Conservation (phyloP, 495 filamentous ascomycete species). For the Paragyromitra xinjiangensis region DNA sequence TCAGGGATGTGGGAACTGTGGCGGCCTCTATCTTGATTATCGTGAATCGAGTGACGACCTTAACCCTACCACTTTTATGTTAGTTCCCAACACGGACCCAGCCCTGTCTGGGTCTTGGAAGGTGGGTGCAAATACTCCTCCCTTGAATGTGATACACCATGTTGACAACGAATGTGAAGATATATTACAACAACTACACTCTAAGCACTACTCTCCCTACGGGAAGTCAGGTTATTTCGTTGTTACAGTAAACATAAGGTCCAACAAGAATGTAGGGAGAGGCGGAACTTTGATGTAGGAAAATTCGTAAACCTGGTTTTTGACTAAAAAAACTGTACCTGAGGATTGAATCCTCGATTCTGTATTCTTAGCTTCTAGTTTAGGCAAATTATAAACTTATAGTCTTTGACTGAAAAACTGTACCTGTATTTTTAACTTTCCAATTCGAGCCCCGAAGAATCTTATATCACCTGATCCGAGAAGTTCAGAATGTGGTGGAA, state of each 20-base stretch:
- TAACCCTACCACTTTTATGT: slow-evolving; percentile 4
- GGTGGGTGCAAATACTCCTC: slow-evolving; percentile 9
- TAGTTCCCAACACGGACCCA: slow-evolving; percentile 10
- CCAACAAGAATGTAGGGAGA: not conserved
- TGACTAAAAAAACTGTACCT: not conserved
- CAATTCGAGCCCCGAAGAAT: no score
- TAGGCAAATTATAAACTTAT: not conserved
- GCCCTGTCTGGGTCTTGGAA: not conserved
- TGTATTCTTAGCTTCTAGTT: not conserved
- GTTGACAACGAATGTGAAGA: slow-evolving; percentile 11
- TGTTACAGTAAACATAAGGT: not conserved
- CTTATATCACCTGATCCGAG: not conserved
- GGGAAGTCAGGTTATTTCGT: not conserved
- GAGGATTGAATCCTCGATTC: not conserved
- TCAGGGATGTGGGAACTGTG: slow-evolving; percentile 11
- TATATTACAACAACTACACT: slow-evolving; percentile 12
- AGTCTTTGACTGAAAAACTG: no score
- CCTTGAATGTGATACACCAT: not conserved
- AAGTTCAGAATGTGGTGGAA: not conserved
- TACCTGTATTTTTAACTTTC: no score
- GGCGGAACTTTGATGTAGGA: not conserved
- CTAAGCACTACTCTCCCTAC: not conserved
- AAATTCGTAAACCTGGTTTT: not conserved
- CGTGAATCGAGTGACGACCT: not conserved
- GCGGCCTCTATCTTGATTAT: slow-evolving; percentile 11